Percentiles rank a stretch among this genome's conserved stretches.
These are phyloP conservation scores for Syzygium oleosum DNA, from an alignment of 345 rosid species.

Conservation along the genomic window DNA sequence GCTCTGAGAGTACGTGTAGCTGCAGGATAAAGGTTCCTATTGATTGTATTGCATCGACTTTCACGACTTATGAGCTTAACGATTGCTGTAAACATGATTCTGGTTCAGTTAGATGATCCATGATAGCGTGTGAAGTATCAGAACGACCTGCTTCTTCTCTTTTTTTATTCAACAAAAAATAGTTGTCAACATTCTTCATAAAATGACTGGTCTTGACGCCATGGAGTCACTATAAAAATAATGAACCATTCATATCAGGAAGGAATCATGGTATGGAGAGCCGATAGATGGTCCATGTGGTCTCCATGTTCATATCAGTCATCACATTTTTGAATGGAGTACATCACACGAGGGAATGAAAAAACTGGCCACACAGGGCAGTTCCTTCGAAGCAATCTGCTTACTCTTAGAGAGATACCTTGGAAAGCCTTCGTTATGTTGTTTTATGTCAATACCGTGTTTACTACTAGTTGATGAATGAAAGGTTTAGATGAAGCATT, in stretches of 20 bases:
- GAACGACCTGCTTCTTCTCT: not conserved
- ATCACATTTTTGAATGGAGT: not conserved
- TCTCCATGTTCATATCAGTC: not conserved
- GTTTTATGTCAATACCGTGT: not conserved
- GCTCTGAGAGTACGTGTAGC: not conserved
- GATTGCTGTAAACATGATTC: not conserved
- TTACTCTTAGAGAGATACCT: not conserved
- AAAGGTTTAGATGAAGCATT: not conserved
- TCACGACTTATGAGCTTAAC: not conserved
- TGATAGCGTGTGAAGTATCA: not conserved
- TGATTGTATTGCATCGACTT: not conserved
- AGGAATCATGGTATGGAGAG: not conserved
- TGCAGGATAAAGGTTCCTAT: not conserved
- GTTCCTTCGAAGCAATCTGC: not conserved
- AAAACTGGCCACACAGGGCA: not conserved
- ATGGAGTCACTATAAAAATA: not conserved
- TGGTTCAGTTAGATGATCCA: not conserved
- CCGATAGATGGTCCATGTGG: not conserved
- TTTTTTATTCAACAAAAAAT: not conserved
- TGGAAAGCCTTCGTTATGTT: not conserved
- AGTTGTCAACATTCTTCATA: not conserved
- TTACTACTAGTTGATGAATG: not conserved
- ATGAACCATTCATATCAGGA: not conserved
- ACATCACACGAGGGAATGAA: not conserved
- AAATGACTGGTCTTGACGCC: not conserved